Conservation (phyloP, 306 rosid genomes). For the Gillenia trifoliata region DNA sequence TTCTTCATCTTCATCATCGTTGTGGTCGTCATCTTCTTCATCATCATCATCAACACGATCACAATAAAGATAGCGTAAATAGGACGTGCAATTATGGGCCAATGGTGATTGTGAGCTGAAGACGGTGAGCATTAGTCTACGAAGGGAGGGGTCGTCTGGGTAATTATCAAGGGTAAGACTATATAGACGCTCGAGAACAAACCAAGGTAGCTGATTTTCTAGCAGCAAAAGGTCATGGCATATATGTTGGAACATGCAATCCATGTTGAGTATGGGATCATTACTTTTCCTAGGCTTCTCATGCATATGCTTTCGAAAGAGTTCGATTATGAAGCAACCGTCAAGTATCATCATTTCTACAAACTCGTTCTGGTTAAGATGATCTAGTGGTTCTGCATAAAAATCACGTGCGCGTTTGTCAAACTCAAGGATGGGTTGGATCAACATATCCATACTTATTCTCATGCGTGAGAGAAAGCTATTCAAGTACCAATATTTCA, state of each 20-base stretch:
- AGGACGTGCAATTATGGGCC: no score
- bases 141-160: background rate
- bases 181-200: conserved; percentile 11
- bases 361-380: background rate
- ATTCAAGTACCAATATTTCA: background rate
- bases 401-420: background rate
- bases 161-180: background rate
- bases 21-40: no score
- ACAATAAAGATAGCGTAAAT: no score
- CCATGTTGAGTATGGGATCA: conserved; percentile 15
- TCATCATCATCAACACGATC: no score
- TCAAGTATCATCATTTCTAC: conserved; percentile 22
- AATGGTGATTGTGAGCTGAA: background rate
- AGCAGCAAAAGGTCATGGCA: conserved; percentile 18
- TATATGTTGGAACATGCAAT: conserved; percentile 1
- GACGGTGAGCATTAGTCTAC: background rate
- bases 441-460: background rate
- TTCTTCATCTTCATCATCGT: no score
- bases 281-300: accelerated
- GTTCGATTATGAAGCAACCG: conserved; percentile 30
- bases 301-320: conserved; percentile 2
- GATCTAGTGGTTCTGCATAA: background rate
- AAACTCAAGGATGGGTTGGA: background rate
- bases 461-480: background rate
- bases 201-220: conserved; percentile 32